Percentiles rank a stretch among this genome's conserved stretches.
These are phyloP conservation scores for Endocalyx cinctus DNA, from an alignment of 2,329 filamentous ascomycete species.

Conservation along the genomic window DNA sequence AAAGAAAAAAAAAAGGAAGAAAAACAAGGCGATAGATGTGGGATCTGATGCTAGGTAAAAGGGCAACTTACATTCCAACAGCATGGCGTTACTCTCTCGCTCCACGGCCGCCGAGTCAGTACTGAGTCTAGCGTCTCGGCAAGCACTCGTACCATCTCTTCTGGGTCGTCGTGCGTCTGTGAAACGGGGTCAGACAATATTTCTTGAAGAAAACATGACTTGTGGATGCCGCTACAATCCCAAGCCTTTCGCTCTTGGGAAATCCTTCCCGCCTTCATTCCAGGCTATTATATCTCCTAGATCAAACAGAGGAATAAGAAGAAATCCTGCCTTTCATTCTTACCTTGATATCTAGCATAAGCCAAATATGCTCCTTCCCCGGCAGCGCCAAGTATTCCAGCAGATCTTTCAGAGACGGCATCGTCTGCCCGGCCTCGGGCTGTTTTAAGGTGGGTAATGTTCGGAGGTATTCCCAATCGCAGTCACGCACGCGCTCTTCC, in stretches of 20 bases:
- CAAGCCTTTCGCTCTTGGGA: background rate
- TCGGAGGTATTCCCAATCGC: slow-evolving; percentile 69
- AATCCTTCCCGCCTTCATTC: too few species aligned
- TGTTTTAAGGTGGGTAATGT: slow-evolving; percentile 61
- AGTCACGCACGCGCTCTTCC: slow-evolving; percentile 68
- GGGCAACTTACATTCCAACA: slow-evolving; percentile 64
- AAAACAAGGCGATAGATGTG: slow-evolving; percentile 3
- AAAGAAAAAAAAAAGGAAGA: slow-evolving; percentile 1
- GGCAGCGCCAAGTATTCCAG: slow-evolving; percentile 65
- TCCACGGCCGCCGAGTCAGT: slow-evolving; percentile 56
- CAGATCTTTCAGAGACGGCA: slow-evolving; percentile 72
- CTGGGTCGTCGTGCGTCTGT: slow-evolving; percentile 64
- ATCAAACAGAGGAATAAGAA: background rate
- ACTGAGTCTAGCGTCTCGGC: slow-evolving; percentile 57
- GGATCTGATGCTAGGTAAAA: background rate
- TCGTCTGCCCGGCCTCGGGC: slow-evolving; percentile 65
- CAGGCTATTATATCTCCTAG: too few species aligned
- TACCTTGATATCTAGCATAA: slow-evolving; percentile 86
- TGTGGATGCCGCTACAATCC: background rate
- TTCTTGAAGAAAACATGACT: background rate
- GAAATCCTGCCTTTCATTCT: background rate
- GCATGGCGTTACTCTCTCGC: slow-evolving; percentile 69
- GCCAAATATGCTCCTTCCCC: slow-evolving; percentile 65
- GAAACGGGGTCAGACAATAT: background rate
- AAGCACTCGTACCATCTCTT: slow-evolving; percentile 66